A percentile compares a stretch with the other conserved stretches of the same genome.
phyloP scores from a whole-genome alignment of 1,139 yeast genomes.

The Yamadazyma oceani region DNA sequence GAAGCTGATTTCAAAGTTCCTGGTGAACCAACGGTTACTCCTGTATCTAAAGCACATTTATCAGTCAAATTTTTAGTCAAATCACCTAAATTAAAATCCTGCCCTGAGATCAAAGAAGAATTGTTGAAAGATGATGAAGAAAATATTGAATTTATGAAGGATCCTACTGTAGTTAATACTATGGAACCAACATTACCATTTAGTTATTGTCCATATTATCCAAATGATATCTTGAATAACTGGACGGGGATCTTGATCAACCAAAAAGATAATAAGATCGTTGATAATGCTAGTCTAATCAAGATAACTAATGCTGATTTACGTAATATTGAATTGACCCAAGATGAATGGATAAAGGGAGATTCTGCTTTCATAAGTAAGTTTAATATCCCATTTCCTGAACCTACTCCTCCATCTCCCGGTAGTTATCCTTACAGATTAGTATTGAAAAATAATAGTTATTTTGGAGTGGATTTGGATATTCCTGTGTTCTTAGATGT shows the following conservation, averaged over 20 bases:
- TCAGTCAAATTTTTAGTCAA: slow-evolving; percentile 73
- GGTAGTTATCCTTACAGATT: slow-evolving; percentile 69
- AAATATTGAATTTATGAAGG: slow-evolving; percentile 63
- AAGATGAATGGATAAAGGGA: slow-evolving; percentile 48
- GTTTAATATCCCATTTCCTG: slow-evolving; percentile 68
- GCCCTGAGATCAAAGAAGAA: slow-evolving; percentile 46
- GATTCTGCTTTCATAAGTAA: slow-evolving; percentile 60
- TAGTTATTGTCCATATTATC: slow-evolving; percentile 74
- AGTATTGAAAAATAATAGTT: slow-evolving; percentile 61
- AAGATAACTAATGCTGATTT: slow-evolving; percentile 54
- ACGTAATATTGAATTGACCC: slow-evolving; percentile 53
- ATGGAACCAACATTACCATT: slow-evolving; percentile 66
- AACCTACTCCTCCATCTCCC: slow-evolving; percentile 67
- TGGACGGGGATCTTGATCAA: slow-evolving; percentile 71
- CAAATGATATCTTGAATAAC: slow-evolving; percentile 47
- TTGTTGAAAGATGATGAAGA: slow-evolving; percentile 45
- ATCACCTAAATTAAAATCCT: slow-evolving; percentile 65
- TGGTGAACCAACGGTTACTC: slow-evolving; percentile 79
- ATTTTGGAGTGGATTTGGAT: slow-evolving; percentile 72
- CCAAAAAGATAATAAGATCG: slow-evolving; percentile 76
- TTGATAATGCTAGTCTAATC: slow-evolving; percentile 61
- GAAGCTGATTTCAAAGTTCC: slow-evolving; percentile 82
- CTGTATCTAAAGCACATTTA: slow-evolving; percentile 72
- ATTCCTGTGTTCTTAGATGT: slow-evolving; percentile 65
- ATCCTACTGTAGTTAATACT: slow-evolving; percentile 68